Evolutionary conservation across 2,329 filamentous ascomycete genomes (phyloP).

Genomic region (Teratosphaeriaceae sp.): DNA sequence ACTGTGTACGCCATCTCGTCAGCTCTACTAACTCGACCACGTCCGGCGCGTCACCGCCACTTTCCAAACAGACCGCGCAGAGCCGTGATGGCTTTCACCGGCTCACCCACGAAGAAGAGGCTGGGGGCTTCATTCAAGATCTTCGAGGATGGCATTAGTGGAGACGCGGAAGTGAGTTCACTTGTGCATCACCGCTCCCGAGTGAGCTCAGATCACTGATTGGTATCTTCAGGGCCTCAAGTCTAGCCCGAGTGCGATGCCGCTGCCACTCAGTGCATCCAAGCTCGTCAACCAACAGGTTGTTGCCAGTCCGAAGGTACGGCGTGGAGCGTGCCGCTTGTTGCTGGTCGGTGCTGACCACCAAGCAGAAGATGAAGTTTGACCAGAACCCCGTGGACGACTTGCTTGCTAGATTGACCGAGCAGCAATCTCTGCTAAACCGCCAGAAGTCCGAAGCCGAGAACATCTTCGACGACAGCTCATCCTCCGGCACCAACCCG

Average conservation of each 20-base stretch:
- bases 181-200: background rate
- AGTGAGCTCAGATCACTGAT: background rate
- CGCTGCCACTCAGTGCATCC: constrained; percentile 31
- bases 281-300: constrained; percentile 27
- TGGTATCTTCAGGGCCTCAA: constrained; percentile 10
- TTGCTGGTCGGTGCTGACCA: constrained; percentile 1
- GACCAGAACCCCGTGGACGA: constrained; percentile 51
- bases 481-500: constrained; percentile 25
- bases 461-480: constrained; percentile 25
- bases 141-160: constrained; percentile 8
- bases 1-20: background rate
- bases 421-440: constrained; percentile 57
- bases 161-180: constrained; percentile 6
- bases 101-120: constrained; percentile 14
- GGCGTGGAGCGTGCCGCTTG: background rate
- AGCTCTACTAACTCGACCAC: background rate
- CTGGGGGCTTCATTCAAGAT: constrained; percentile 12
- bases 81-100: constrained; percentile 9
- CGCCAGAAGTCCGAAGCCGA: constrained; percentile 52
- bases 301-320: constrained; percentile 8
- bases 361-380: constrained; percentile 7
- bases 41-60: background rate
- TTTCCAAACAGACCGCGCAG: background rate
- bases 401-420: constrained; percentile 65
- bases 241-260: constrained; percentile 12